Evolutionary conservation across 768 basidiomycete species (phyloP).

Genomic region (Suillus alpinus): DNA sequence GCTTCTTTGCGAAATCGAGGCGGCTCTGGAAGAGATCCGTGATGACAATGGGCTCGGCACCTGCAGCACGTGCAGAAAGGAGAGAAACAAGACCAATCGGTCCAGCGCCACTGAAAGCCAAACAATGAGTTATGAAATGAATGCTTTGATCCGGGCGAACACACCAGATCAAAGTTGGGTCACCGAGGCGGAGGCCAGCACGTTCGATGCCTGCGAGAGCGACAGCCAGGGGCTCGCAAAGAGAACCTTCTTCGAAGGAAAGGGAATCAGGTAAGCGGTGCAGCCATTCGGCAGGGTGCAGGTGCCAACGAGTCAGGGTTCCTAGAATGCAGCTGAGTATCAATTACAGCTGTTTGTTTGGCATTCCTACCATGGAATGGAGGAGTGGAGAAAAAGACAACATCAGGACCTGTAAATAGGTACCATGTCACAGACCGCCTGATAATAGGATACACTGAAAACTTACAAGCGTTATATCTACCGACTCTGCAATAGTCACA

Average conservation of each 20-base stretch:
- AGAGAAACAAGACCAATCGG: slow-evolving; percentile 65
- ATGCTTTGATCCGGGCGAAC: background rate
- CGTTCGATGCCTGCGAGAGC: slow-evolving; percentile 69
- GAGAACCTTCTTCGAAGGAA: slow-evolving; percentile 64
- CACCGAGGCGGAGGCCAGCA: slow-evolving; percentile 60
- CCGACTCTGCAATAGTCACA: slow-evolving; percentile 65
- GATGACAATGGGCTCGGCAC: slow-evolving; percentile 67
- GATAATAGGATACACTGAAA: background rate
- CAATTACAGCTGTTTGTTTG: background rate
- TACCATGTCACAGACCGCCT: slow-evolving; percentile 1
- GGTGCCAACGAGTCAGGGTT: slow-evolving; percentile 62
- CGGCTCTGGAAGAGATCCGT: slow-evolving; percentile 66
- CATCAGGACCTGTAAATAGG: slow-evolving; percentile 30
- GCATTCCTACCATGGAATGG: slow-evolving; percentile 54
- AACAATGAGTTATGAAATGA: slow-evolving; percentile 10
- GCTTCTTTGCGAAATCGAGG: slow-evolving; percentile 61
- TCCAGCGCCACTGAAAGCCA: slow-evolving; percentile 51
- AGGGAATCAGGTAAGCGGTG: slow-evolving; percentile 61
- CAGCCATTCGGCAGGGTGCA: slow-evolving; percentile 67
- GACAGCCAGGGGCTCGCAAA: slow-evolving; percentile 67
- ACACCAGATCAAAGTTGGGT: slow-evolving; percentile 61
- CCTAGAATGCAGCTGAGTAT: slow-evolving; percentile 32
- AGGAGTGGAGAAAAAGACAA: slow-evolving; percentile 70
- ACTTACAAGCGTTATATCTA: slow-evolving; percentile 57
- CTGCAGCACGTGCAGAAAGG: slow-evolving; percentile 63